Evolutionary conservation across 176 grass and related monocot species (phyloP).

Genomic region (Triticum monococcum): DNA sequence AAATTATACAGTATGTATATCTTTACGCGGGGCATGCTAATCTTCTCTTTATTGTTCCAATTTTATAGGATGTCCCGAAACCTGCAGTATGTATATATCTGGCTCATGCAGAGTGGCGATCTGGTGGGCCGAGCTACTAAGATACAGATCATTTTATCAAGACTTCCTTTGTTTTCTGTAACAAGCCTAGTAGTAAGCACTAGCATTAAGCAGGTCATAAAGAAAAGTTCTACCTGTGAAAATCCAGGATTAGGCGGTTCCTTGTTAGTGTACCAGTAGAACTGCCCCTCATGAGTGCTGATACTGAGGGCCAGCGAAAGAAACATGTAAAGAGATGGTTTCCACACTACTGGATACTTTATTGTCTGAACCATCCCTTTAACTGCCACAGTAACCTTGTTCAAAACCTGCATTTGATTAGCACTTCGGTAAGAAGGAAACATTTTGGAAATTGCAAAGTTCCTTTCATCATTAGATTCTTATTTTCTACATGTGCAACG

Average conservation of each 20-base stretch:
- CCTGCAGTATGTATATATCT: background rate
- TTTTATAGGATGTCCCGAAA: too few species aligned
- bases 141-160: background rate
- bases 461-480: conserved; percentile 13
- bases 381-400: conserved; percentile 49
- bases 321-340: conserved; percentile 87
- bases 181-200: conserved; percentile 17
- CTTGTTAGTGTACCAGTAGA: conserved; percentile 87
- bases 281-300: conserved; percentile 89
- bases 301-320: conserved; percentile 79
- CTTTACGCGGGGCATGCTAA: too few species aligned
- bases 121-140: background rate
- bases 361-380: conserved; percentile 74
- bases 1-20: background rate
- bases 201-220: conserved; percentile 29
- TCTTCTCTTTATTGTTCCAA: too few species aligned
- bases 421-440: conserved; percentile 20
- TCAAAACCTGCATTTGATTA: conserved; percentile 52
- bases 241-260: conserved; percentile 76
- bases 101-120: background rate
- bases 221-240: conserved; percentile 59
- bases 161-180: background rate
- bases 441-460: background rate
- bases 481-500: background rate
- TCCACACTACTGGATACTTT: conserved; percentile 74